These are phyloP conservation scores for Rhododendron mucronatum DNA, from an alignment of 148 eudicot species.

Conservation along the genomic window DNA sequence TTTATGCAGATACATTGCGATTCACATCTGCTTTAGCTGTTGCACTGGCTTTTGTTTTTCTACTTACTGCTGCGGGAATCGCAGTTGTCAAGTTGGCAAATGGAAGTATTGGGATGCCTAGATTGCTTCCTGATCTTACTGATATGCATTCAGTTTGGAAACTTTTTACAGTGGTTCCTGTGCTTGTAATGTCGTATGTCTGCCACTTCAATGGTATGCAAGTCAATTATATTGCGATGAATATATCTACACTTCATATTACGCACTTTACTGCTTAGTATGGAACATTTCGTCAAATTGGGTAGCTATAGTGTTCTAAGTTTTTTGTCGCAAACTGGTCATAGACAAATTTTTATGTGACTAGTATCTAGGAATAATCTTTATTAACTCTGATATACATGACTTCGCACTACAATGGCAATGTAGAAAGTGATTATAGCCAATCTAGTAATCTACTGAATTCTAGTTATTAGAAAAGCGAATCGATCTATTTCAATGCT, in stretches of 20 bases:
- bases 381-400: neutral
- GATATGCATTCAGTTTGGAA: slow-evolving; percentile 52
- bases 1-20: slow-evolving; percentile 58
- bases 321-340: neutral
- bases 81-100: slow-evolving; percentile 36
- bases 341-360: neutral
- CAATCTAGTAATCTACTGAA: neutral
- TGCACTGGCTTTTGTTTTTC: slow-evolving; percentile 63
- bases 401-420: neutral
- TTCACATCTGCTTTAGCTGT: slow-evolving; percentile 67
- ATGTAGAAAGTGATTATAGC: neutral
- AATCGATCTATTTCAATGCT: neutral
- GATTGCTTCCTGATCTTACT: slow-evolving; percentile 48
- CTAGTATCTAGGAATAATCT: neutral
- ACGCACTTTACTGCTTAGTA: neutral
- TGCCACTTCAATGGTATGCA: slow-evolving; percentile 78
- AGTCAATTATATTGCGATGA: neutral
- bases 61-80: slow-evolving; percentile 53
- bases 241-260: neutral
- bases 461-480: neutral
- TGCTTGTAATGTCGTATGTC: slow-evolving; percentile 68
- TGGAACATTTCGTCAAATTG: neutral
- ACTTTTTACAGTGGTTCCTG: slow-evolving; percentile 74
- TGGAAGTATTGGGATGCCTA: slow-evolving; percentile 48
- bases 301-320: neutral